Conservation (phyloP, 2,329 filamentous ascomycete genomes). For the Talaromyces verruculosus region DNA sequence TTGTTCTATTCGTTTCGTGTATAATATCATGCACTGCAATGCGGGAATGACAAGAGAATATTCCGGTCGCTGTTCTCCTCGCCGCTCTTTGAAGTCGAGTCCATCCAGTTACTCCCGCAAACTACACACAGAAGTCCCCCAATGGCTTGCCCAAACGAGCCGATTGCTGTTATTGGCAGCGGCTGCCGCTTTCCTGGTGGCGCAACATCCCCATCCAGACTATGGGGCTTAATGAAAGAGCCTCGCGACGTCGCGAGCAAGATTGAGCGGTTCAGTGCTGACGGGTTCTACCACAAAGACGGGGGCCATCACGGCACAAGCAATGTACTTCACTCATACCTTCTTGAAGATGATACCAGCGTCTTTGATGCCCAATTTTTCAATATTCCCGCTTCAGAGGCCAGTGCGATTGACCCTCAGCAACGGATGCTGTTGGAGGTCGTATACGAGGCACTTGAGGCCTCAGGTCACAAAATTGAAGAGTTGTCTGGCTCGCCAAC, state of each 20-base stretch:
- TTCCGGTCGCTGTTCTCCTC: not conserved
- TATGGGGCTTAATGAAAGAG: slow-evolving; percentile 24
- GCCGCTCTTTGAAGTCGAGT: not conserved
- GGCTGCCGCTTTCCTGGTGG: slow-evolving; percentile 21
- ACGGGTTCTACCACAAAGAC: slow-evolving; percentile 15
- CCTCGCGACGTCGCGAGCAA: slow-evolving; percentile 18
- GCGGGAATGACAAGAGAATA: not conserved
- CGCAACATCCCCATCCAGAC: not conserved
- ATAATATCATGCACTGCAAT: slow-evolving; percentile 1
- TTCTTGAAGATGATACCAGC: slow-evolving; percentile 8
- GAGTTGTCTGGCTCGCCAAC: slow-evolving; percentile 29
- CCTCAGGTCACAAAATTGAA: slow-evolving; percentile 25
- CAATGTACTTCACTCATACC: slow-evolving; percentile 18
- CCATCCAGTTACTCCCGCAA: not conserved
- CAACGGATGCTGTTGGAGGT: slow-evolving; percentile 33
- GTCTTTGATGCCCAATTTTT: slow-evolving; percentile 35
- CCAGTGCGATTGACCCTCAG: slow-evolving; percentile 18
- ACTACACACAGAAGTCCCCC: not conserved
- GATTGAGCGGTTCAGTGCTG: slow-evolving; percentile 12
- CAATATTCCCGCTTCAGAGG: slow-evolving; percentile 11
- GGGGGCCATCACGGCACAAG: slow-evolving; percentile 15
- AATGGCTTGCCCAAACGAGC: slow-evolving; percentile 8
- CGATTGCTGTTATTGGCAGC: slow-evolving; percentile 21
- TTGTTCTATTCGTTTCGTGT: not conserved
- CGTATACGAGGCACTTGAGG: slow-evolving; percentile 41